These are phyloP conservation scores for Lasiodiplodia sp. DNA, from an alignment of 2,329 filamentous ascomycete genomes.

Conservation along the genomic window DNA sequence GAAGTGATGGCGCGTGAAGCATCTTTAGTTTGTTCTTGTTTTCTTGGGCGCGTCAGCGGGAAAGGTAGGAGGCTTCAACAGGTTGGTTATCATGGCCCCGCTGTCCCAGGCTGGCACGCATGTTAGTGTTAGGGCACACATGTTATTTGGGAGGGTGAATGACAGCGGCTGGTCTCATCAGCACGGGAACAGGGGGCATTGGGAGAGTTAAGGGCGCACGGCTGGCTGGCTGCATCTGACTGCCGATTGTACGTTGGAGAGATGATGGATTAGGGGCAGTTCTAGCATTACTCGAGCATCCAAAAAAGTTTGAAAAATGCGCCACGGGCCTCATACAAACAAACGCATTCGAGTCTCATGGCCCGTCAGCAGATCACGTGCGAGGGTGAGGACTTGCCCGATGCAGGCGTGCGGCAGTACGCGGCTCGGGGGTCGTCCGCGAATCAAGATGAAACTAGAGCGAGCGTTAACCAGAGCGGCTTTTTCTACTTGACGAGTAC, in stretches of 20 bases:
- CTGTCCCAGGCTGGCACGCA: slow-evolving; percentile 18
- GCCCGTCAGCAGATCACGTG: background rate
- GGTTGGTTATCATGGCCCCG: slow-evolving; percentile 19
- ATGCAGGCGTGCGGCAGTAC: background rate
- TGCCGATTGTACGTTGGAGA: slow-evolving; percentile 25
- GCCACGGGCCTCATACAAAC: slow-evolving; percentile 2
- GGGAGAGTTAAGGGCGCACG: slow-evolving; percentile 17
- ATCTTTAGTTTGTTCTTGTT: slow-evolving; percentile 27
- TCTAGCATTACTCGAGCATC: slow-evolving; percentile 23
- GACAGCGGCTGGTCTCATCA: slow-evolving; percentile 5
- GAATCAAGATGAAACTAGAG: slow-evolving; percentile 15
- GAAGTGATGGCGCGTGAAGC: slow-evolving; percentile 16
- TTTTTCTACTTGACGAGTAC: background rate
- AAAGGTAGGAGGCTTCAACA: slow-evolving; percentile 15
- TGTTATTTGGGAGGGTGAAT: slow-evolving; percentile 1
- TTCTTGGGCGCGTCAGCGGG: slow-evolving; percentile 17
- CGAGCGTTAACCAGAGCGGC: background rate
- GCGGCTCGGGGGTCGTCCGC: background rate
- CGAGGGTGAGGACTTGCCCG: background rate
- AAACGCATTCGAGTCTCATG: no score
- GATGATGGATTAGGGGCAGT: slow-evolving; percentile 15
- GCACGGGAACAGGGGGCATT: slow-evolving; percentile 10
- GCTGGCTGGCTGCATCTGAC: slow-evolving; percentile 24
- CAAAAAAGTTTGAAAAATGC: slow-evolving; percentile 25
- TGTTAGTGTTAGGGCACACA: slow-evolving; percentile 26